These are phyloP conservation scores for Erodium chrysanthum DNA, from an alignment of 441 rosid genomes.

Conservation along the genomic window DNA sequence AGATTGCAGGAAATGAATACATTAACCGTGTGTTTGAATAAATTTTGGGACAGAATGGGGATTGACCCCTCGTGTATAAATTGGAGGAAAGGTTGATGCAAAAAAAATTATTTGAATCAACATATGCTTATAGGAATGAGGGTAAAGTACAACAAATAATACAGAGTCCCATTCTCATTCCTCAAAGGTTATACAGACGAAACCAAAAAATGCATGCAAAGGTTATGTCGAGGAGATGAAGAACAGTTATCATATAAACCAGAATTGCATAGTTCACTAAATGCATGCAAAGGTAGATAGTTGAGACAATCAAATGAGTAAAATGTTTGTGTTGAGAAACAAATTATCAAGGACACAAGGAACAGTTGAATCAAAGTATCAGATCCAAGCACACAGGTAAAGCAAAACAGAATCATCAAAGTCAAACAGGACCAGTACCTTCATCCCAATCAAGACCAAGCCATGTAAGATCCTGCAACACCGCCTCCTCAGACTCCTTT, in stretches of 20 bases:
- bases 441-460: constrained; percentile 90
- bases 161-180: background rate
- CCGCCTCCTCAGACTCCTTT: constrained; percentile 73
- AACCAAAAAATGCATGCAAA: background rate
- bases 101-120: too few species aligned
- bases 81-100: too few species aligned
- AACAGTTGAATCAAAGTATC: background rate
- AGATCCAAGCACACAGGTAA: background rate
- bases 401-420: background rate
- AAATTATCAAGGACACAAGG: background rate
- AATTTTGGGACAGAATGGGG: background rate
- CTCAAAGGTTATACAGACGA: background rate
- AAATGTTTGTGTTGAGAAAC: background rate
- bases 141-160: background rate
- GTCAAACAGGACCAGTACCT: constrained; percentile 31
- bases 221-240: too few species aligned
- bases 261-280: background rate
- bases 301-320: background rate
- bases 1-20: background rate
- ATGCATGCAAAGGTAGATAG: background rate
- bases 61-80: background rate
- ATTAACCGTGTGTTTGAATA: background rate
- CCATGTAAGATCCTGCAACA: constrained; percentile 85
- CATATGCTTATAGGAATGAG: background rate
- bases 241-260: background rate